These are phyloP conservation scores for Pyrenopolyporus hunteri DNA, from an alignment of 495 filamentous ascomycete species.

Conservation along the genomic window DNA sequence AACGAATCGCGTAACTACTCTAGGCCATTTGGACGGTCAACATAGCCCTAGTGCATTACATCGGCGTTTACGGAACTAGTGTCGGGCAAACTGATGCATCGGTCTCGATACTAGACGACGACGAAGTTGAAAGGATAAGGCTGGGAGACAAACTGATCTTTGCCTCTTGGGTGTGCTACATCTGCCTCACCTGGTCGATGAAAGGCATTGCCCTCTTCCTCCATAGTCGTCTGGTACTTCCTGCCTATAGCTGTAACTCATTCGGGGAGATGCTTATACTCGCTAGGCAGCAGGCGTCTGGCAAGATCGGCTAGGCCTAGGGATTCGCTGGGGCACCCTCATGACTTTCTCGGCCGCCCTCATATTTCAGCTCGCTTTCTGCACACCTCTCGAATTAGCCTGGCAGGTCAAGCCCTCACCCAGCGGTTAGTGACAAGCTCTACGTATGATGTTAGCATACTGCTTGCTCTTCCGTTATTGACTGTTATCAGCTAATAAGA, in stretches of 20 bases:
- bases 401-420: background rate
- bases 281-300: constrained; percentile 13
- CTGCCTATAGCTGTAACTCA: background rate
- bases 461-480: background rate
- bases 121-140: constrained; percentile 11
- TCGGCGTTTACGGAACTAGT: constrained; percentile 20
- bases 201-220: constrained; percentile 17
- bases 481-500: background rate
- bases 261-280: constrained; percentile 4
- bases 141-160: constrained; percentile 19
- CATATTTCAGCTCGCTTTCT: constrained; percentile 15
- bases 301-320: constrained; percentile 7
- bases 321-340: constrained; percentile 1
- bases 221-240: constrained; percentile 15
- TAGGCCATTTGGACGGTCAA: constrained; percentile 19
- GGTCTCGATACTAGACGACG: constrained; percentile 2
- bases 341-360: constrained; percentile 8
- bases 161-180: constrained; percentile 16
- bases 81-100: constrained; percentile 15
- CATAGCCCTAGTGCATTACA: constrained; percentile 8
- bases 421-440: constrained; percentile 6
- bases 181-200: constrained; percentile 24
- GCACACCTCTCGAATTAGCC: constrained; percentile 8
- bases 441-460: background rate
- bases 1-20: background rate